phyloP scores from a whole-genome alignment of 2,329 filamentous ascomycete species.

The Escovopsis sp. region DNA sequence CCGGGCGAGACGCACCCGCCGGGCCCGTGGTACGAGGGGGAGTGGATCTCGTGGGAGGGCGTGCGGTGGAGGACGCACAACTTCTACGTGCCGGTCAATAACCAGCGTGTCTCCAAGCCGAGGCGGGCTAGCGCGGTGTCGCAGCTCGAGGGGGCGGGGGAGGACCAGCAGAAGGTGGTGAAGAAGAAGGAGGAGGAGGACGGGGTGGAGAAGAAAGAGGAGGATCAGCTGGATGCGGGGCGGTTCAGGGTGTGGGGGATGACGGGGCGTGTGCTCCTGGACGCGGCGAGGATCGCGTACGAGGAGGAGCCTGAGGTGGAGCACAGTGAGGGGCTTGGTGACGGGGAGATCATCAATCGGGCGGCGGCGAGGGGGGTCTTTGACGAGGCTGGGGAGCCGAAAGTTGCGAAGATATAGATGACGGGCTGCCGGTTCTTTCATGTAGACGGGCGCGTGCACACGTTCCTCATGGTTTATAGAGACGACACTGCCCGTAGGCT shows the following conservation, averaged over 20 bases:
- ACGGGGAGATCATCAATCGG: constrained; percentile 33
- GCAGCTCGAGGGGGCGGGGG: constrained; percentile 20
- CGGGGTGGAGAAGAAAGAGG: constrained; percentile 25
- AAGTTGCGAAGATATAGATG: constrained; percentile 18
- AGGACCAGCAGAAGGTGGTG: constrained; percentile 25
- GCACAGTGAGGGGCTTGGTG: constrained; percentile 38
- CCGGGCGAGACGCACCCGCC: constrained; percentile 24
- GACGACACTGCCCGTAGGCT: too few relatives aligned
- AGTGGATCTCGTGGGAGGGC: constrained; percentile 68
- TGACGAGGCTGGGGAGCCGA: constrained; percentile 21
- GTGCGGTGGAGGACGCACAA: constrained; percentile 75
- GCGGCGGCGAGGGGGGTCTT: constrained; percentile 31
- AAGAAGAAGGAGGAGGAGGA: constrained; percentile 30
- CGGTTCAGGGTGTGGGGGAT: constrained; percentile 87
- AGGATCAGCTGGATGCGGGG: constrained; percentile 26
- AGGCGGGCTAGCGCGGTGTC: constrained; percentile 19
- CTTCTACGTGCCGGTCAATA: constrained; percentile 71
- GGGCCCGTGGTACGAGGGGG: constrained; percentile 70
- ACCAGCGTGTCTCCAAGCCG: constrained; percentile 53
- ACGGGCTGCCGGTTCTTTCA: background rate
- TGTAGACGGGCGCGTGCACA: background rate
- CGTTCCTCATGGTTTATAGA: too few relatives aligned
- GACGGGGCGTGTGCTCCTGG: constrained; percentile 81
- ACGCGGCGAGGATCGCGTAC: constrained; percentile 75
- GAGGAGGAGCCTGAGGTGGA: constrained; percentile 73